Conservation (phyloP, 2,329 filamentous ascomycete species). For the Aureobasidium subglaciale region DNA sequence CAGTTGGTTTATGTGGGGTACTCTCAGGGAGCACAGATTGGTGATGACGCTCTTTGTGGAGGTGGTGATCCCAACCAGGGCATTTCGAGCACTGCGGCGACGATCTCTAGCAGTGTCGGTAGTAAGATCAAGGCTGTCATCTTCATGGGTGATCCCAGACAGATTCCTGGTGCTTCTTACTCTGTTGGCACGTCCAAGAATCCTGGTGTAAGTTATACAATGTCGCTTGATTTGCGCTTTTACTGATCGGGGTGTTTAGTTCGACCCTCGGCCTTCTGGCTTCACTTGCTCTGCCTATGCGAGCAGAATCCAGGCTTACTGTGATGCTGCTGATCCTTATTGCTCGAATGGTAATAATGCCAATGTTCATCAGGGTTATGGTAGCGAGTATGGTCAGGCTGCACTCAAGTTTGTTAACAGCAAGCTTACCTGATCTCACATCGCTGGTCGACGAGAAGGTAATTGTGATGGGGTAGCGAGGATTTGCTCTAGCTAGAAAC, state of each 20-base stretch:
- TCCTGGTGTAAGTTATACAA: constrained; percentile 52
- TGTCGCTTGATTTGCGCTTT: neutral
- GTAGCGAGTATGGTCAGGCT: constrained; percentile 51
- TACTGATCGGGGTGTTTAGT: constrained; percentile 34
- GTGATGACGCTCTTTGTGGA: constrained; percentile 56
- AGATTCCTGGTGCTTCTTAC: constrained; percentile 49
- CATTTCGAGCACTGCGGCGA: constrained; percentile 37
- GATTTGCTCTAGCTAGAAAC: too few relatives aligned
- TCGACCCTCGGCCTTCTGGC: constrained; percentile 51
- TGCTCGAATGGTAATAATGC: constrained; percentile 59
- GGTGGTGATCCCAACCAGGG: constrained; percentile 45
- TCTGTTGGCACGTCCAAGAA: constrained; percentile 55
- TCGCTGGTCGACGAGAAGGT: neutral
- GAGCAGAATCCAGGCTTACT: constrained; percentile 57
- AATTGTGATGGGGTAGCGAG: neutral
- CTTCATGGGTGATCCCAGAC: constrained; percentile 43
- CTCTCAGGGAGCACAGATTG: constrained; percentile 58
- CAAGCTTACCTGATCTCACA: constrained; percentile 33
- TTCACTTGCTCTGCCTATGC: constrained; percentile 49
- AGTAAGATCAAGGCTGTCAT: constrained; percentile 24
- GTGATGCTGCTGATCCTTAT: constrained; percentile 57
- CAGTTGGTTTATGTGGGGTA: constrained; percentile 57
- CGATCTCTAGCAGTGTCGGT: constrained; percentile 33
- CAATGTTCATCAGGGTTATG: constrained; percentile 56
- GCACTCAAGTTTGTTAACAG: constrained; percentile 54